Evolutionary conservation across 306 rosid species (phyloP).

Genomic region (Argentina anserina): DNA sequence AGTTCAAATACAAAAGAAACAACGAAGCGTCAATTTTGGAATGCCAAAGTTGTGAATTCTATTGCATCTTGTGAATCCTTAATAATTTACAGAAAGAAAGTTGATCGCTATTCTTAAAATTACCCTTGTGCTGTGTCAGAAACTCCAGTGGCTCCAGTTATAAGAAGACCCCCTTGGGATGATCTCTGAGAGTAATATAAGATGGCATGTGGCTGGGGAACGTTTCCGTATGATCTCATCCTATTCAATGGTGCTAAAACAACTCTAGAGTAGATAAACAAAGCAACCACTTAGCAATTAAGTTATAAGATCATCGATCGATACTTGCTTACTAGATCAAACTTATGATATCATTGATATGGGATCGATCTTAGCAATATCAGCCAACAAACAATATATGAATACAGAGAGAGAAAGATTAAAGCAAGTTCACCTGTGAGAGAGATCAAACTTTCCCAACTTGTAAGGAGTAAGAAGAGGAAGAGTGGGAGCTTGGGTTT

Average conservation of each 20-base stretch:
- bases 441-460: constrained; percentile 43
- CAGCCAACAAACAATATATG: too few relatives aligned
- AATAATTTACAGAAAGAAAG: neutral
- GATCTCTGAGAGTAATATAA: constrained; percentile 65
- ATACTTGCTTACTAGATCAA: too few relatives aligned
- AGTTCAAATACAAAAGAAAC: neutral
- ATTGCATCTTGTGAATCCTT: neutral
- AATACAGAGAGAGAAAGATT: neutral
- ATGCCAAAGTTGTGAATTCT: too few relatives aligned
- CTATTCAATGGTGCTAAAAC: constrained; percentile 61
- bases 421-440: constrained; percentile 36
- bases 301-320: too few relatives aligned
- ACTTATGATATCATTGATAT: too few relatives aligned
- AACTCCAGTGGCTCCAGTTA: constrained; percentile 45
- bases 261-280: constrained; percentile 36
- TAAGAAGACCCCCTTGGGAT: constrained; percentile 42
- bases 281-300: too few relatives aligned
- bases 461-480: constrained; percentile 40
- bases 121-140: constrained; percentile 55
- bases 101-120: neutral
- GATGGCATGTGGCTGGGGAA: constrained; percentile 64
- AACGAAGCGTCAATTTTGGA: neutral
- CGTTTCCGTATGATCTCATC: constrained; percentile 39
- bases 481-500: neutral
- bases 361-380: too few relatives aligned